Evolutionary conservation across 225 moss, liverwort and hornwort species (phyloP).

Genomic region (Thuidium tamariscinum): DNA sequence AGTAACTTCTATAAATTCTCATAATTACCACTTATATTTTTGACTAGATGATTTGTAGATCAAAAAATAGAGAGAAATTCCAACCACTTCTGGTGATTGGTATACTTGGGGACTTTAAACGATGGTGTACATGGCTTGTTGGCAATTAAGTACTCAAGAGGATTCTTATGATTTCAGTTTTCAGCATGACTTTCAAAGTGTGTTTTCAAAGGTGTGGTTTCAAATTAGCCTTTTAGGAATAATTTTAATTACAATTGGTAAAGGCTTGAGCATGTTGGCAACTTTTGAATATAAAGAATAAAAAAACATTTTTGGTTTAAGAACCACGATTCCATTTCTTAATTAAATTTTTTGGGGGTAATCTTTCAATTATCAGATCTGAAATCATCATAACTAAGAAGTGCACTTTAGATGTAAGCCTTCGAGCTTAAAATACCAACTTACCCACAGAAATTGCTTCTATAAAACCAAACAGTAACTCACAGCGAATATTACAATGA

Average conservation of each 20-base stretch:
- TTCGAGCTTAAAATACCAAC: neutral
- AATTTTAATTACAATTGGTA: neutral
- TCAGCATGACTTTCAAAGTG: rapidly evolving
- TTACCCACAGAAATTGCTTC: neutral
- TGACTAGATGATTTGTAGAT: neutral
- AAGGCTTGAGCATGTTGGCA: too few species aligned
- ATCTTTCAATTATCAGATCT: neutral
- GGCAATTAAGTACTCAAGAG: neutral
- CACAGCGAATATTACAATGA: neutral
- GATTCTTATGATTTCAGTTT: too few species aligned
- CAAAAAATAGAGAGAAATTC: neutral
- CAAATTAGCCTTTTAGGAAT: neutral
- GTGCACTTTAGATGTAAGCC: neutral
- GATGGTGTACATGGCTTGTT: neutral
- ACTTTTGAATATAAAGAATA: too few species aligned
- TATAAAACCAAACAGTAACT: neutral
- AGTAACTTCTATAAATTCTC: neutral
- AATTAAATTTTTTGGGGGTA: too few species aligned
- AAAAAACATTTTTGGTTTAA: too few species aligned
- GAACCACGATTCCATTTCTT: neutral
- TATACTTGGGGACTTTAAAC: neutral
- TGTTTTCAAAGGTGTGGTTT: neutral
- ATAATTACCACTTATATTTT: too few species aligned
- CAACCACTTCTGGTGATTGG: neutral
- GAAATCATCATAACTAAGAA: neutral